Evolutionary conservation across 306 rosid species (phyloP).

Genomic region (Glycine latifolia): DNA sequence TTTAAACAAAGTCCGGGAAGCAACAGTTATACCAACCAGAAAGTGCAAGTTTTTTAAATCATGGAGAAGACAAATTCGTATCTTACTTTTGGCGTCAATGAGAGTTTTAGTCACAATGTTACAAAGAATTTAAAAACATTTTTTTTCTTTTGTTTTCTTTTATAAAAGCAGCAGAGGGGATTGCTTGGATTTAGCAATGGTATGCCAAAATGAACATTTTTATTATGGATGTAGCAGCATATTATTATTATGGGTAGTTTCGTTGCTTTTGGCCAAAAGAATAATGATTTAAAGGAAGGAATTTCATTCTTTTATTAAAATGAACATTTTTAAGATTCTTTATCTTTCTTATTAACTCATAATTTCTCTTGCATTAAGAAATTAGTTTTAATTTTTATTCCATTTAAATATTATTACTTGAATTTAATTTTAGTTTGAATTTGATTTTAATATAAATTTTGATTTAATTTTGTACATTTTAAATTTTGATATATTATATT

Average conservation of each 20-base stretch:
- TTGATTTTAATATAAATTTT: not conserved
- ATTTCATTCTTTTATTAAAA: not conserved
- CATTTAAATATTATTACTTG: not conserved
- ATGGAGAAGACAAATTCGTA: constrained; percentile 16
- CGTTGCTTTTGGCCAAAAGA: not conserved
- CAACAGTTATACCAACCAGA: not conserved
- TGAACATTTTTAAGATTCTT: not conserved
- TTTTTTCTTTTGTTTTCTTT: not conserved
- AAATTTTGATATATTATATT: not conserved
- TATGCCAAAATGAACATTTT: not conserved
- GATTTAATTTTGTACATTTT: no score
- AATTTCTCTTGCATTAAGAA: not conserved
- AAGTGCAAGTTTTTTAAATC: constrained; percentile 13
- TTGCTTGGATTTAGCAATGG: not conserved
- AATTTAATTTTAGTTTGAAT: not conserved
- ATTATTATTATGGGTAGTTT: not conserved
- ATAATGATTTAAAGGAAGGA: not conserved
- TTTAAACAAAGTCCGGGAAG: not conserved
- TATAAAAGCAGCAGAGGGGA: not conserved
- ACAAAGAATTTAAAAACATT: constrained; percentile 1
- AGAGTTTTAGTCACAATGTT: not conserved
- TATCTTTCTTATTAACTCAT: not conserved
- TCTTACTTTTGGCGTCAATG: not conserved
- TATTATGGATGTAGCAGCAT: no score
- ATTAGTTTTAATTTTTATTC: not conserved